Conservation (phyloP, 2,329 filamentous ascomycete genomes). For the Colletotrichum lini region DNA sequence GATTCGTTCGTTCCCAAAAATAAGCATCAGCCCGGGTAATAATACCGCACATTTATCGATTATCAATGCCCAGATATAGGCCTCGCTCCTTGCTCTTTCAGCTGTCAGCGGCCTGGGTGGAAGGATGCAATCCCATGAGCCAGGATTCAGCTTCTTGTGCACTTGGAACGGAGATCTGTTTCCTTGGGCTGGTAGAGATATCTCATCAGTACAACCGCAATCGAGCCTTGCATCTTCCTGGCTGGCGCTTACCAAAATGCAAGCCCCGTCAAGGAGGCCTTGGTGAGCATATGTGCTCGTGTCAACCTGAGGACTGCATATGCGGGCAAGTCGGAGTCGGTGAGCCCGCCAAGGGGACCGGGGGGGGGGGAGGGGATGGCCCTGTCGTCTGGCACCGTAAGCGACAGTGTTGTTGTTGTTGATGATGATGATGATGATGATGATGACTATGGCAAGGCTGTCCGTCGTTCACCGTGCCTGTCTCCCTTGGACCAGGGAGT, state of each 20-base stretch:
- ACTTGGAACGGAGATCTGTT: background rate
- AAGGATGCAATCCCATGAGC: background rate
- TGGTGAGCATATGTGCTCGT: background rate
- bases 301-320: slow-evolving; percentile 4
- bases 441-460: background rate
- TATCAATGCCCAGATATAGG: background rate
- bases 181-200: background rate
- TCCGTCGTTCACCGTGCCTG: background rate
- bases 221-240: background rate
- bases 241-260: background rate
- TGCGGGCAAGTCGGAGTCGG: slow-evolving; percentile 4
- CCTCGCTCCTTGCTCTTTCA: background rate
- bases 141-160: background rate
- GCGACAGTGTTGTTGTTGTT: background rate
- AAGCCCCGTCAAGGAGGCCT: background rate
- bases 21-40: too few relatives aligned
- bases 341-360: slow-evolving; percentile 3
- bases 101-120: too few relatives aligned
- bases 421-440: too few relatives aligned
- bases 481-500: background rate
- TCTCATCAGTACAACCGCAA: background rate
- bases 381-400: slow-evolving; percentile 4
- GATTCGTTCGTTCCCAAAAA: background rate
- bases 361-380: background rate
- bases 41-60: background rate